Evolutionary conservation across 306 rosid genomes (phyloP).

Genomic region (Vicia villosa): DNA sequence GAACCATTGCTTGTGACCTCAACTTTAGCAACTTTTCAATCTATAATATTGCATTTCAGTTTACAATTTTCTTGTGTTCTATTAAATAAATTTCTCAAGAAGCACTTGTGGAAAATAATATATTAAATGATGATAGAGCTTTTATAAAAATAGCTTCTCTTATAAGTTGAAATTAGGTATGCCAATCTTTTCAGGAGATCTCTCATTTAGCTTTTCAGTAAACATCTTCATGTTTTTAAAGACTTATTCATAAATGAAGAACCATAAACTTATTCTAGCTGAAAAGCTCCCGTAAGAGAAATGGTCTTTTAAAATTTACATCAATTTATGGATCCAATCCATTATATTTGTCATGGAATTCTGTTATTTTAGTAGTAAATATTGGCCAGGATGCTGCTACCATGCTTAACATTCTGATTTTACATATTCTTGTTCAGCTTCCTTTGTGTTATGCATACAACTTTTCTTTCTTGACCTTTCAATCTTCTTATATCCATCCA

Average conservation of each 20-base stretch:
- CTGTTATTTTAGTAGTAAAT: neutral
- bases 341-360: neutral
- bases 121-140: too few species aligned
- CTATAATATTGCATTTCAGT: neutral
- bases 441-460: neutral
- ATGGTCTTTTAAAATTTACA: too few species aligned
- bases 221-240: neutral
- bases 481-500: neutral
- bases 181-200: neutral
- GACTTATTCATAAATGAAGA: neutral
- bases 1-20: neutral
- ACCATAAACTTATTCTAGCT: too few species aligned
- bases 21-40: neutral
- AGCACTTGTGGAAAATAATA: neutral
- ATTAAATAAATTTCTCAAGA: neutral
- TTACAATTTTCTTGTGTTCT: neutral
- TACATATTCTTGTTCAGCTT: neutral
- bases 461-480: neutral
- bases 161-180: neutral
- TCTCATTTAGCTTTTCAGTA: neutral
- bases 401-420: neutral
- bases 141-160: too few species aligned
- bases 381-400: neutral
- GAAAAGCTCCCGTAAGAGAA: too few species aligned
- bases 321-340: too few species aligned